Evolutionary conservation across 164 flowering plant genomes (phyloP).

Genomic region (Vitis rupestris): DNA sequence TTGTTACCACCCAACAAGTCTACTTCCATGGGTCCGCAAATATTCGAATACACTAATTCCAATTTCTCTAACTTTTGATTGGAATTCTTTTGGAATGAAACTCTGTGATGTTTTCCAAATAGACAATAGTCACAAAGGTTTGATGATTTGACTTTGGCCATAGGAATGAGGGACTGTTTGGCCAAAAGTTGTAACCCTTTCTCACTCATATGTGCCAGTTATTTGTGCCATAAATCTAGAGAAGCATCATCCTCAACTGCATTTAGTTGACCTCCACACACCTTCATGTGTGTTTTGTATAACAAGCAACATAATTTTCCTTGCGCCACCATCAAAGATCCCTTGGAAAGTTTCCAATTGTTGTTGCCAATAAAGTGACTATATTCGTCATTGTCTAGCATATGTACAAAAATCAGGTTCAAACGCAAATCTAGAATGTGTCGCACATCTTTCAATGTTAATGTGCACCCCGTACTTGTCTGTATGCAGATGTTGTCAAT

Average conservation of each 20-base stretch:
- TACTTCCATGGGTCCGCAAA: not conserved
- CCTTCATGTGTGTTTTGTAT: too few species aligned
- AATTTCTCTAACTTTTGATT: too few species aligned
- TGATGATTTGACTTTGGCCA: not conserved
- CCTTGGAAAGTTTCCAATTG: not conserved
- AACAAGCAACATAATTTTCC: not conserved
- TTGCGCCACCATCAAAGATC: not conserved
- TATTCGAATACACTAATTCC: not conserved
- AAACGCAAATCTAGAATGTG: too few species aligned
- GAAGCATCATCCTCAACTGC: too few species aligned
- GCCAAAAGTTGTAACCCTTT: not conserved
- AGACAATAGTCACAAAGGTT: not conserved
- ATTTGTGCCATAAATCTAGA: too few species aligned
- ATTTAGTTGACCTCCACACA: too few species aligned
- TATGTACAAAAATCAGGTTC: too few species aligned
- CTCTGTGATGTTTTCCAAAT: too few species aligned
- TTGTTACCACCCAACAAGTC: not conserved
- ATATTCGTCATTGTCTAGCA: not conserved
- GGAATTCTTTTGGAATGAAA: too few species aligned
- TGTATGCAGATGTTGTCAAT: not conserved
- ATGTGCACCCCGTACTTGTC: not conserved
- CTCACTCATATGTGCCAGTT: too few species aligned
- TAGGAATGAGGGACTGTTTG: not conserved
- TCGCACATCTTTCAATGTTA: not conserved
- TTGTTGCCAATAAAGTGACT: not conserved